A percentile compares a stretch with the other conserved stretches of the same genome.
phyloP scores from a whole-genome alignment of 2,329 filamentous ascomycete genomes.

The Aspergillus neotritici region DNA sequence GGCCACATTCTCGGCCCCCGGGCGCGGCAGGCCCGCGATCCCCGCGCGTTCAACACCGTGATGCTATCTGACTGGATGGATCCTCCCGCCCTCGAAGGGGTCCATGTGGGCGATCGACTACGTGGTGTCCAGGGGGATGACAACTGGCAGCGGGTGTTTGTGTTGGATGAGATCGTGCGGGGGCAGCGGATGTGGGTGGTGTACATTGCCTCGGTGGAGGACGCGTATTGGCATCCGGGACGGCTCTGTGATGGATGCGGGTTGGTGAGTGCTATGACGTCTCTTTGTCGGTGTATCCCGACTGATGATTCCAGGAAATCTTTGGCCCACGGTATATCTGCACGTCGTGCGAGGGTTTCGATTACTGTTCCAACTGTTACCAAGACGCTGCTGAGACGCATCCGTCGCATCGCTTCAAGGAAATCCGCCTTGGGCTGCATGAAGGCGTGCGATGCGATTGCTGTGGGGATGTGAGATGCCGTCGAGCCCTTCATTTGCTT shows the following conservation, averaged over 20 bases:
- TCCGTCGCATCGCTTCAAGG: neutral
- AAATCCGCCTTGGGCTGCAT: neutral
- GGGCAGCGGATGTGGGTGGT: neutral
- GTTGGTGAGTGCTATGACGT: neutral
- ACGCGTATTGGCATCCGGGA: neutral
- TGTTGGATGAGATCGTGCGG: neutral
- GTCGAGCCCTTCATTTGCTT: neutral
- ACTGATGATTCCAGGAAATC: neutral
- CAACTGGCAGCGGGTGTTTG: neutral
- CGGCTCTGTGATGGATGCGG: neutral
- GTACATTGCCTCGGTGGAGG: neutral
- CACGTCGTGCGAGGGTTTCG: neutral
- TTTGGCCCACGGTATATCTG: neutral
- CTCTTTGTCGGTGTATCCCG: too few relatives aligned
- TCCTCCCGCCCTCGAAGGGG: neutral
- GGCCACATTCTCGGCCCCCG: neutral
- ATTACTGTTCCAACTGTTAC: neutral
- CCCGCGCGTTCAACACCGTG: neutral
- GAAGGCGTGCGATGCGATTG: neutral
- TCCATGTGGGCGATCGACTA: neutral
- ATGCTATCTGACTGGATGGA: conserved; percentile 1
- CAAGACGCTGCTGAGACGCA: neutral
- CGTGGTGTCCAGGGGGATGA: neutral
- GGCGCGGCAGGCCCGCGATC: neutral
- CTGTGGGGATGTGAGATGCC: neutral